phyloP scores from a whole-genome alignment of 2,329 filamentous ascomycete species.

The Fusarium sp. region DNA sequence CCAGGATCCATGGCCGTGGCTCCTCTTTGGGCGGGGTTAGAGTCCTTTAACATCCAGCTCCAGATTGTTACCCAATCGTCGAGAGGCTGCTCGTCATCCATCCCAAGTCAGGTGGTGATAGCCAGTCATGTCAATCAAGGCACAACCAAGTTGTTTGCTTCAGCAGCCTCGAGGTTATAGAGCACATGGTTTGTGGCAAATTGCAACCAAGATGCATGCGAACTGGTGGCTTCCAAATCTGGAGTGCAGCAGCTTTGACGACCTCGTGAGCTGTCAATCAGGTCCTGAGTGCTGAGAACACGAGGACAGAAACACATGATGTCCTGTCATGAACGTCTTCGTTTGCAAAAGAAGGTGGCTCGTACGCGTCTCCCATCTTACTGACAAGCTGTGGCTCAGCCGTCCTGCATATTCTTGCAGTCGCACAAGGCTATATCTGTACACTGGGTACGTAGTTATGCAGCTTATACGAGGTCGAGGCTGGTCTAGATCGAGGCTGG shows the following conservation, averaged over 20 bases:
- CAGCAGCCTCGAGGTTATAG: constrained; percentile 3
- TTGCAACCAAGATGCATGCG: background rate
- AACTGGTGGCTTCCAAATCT: constrained; percentile 4
- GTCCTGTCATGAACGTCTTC: background rate
- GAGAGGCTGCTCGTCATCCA: constrained; percentile 28
- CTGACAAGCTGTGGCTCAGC: constrained; percentile 16
- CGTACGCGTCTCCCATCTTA: background rate
- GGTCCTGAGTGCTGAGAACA: constrained; percentile 7
- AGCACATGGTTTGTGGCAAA: background rate
- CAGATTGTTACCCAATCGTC: constrained; percentile 25
- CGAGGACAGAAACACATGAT: constrained; percentile 28
- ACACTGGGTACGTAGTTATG: background rate
- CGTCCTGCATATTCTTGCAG: background rate
- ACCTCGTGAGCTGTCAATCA: constrained; percentile 24
- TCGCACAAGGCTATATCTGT: background rate
- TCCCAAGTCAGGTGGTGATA: constrained; percentile 23
- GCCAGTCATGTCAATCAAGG: background rate
- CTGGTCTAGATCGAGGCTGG: background rate
- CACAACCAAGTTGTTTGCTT: background rate
- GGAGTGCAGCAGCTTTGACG: constrained; percentile 4
- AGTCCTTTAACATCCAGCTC: constrained; percentile 13
- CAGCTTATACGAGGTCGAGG: constrained; percentile 6
- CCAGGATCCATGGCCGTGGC: constrained; percentile 20
- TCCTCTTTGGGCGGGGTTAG: constrained; percentile 12
- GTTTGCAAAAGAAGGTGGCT: background rate